Evolutionary conservation across 1,284 basidiomycete species (phyloP).

Genomic region (Ceratobasidium sp.): DNA sequence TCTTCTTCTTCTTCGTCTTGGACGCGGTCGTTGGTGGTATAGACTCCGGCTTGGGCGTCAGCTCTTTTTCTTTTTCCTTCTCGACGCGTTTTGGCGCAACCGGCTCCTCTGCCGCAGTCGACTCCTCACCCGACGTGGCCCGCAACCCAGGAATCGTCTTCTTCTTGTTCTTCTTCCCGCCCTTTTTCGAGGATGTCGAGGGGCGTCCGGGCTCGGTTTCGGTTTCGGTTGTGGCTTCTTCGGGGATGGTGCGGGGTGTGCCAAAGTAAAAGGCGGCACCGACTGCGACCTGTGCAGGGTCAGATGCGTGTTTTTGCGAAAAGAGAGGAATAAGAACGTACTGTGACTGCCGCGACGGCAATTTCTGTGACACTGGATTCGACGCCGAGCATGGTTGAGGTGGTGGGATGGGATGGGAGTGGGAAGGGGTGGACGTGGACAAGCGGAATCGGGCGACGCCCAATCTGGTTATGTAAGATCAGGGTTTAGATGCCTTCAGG

Average conservation of each 20-base stretch:
- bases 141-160: conserved; percentile 41
- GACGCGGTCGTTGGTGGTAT: conserved; percentile 42
- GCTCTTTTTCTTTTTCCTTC: conserved; percentile 40
- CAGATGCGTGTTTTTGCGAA: neutral
- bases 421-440: conserved; percentile 32
- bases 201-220: neutral
- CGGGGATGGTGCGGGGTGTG: conserved; percentile 13
- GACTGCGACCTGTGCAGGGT: conserved; percentile 28
- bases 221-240: neutral
- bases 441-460: conserved; percentile 22
- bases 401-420: neutral
- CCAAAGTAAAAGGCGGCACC: conserved; percentile 40
- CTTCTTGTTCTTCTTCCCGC: conserved; percentile 43
- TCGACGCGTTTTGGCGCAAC: conserved; percentile 15
- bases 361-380: conserved; percentile 39
- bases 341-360: conserved; percentile 37
- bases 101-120: conserved; percentile 41
- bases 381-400: conserved; percentile 22
- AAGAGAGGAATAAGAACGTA: neutral
- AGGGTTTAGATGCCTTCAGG: conserved; percentile 9
- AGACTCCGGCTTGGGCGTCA: conserved; percentile 33
- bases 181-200: conserved; percentile 35
- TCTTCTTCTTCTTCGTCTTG: conserved; percentile 49
- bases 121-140: conserved; percentile 41
- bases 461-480: conserved; percentile 15